Conservation (phyloP, 176 grass and related monocot genomes). For the Aechmea fasciata region DNA sequence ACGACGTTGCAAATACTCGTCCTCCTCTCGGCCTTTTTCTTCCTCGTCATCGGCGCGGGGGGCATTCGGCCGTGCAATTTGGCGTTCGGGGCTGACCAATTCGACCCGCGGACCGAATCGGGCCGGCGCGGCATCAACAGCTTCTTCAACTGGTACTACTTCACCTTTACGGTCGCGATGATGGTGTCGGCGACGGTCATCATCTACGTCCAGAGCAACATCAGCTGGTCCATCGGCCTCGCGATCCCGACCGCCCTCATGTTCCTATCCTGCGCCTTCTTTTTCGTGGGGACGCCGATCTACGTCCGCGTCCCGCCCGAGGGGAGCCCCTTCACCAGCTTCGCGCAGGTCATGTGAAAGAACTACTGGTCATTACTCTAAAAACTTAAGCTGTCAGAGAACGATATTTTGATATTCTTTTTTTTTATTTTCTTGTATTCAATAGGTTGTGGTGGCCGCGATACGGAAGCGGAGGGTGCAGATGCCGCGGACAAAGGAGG, state of each 20-base stretch:
- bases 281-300: slow-evolving; percentile 43
- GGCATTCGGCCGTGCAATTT: slow-evolving; percentile 79
- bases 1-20: slow-evolving; percentile 26
- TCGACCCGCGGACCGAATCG: slow-evolving; percentile 42
- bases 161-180: slow-evolving; percentile 51
- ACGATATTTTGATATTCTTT: too few relatives aligned
- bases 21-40: slow-evolving; percentile 31
- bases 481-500: neutral
- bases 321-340: slow-evolving; percentile 60
- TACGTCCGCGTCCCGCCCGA: slow-evolving; percentile 47
- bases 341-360: neutral
- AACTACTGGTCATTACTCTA: too few relatives aligned
- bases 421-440: too few relatives aligned
- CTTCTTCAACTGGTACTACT: slow-evolving; percentile 92
- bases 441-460: slow-evolving; percentile 34
- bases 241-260: slow-evolving; percentile 44
- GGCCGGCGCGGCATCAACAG: slow-evolving; percentile 56
- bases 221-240: slow-evolving; percentile 55
- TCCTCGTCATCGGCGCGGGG: slow-evolving; percentile 52
- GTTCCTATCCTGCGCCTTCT: slow-evolving; percentile 39
- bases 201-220: slow-evolving; percentile 71
- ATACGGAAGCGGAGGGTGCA: slow-evolving; percentile 29
- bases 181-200: slow-evolving; percentile 56
- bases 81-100: slow-evolving; percentile 76
- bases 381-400: too few relatives aligned